Base-by-base conservation (phyloP, 1,284 basidiomycete genomes). In the Rhodotorula sp. region DNA sequence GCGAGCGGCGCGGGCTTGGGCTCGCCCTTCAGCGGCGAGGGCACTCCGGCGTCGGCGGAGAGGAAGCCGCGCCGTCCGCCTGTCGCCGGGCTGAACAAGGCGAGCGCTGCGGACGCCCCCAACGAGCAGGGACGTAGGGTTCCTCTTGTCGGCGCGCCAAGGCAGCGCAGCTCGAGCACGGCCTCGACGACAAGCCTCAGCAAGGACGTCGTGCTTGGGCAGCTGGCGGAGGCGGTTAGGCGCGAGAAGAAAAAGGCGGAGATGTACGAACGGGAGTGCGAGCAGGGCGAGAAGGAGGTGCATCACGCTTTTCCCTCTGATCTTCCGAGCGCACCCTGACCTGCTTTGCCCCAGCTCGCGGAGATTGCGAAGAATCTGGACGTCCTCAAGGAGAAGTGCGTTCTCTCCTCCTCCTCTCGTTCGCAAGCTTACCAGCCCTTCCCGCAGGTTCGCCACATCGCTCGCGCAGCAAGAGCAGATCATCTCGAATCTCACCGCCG, bases 331-430 rank as follows among this genome's bases (percentile, higher is more conserved):
- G 4, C 29, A 32, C 46, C 37, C 13, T 39, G 22, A 34, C 2
- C 10, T 8, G 29, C 7, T 0, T 19, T 21, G 12, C 2, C 53
- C 13, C 64, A 71, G 70, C 39, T 72, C 17, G 39, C 34, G 6
- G 70, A 72, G 63, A 69, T 72, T 15, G 56, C 44, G 2, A 32
- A 21, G 37, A 72, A 72, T 61, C 44, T 69, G 22, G 44, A 53
- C 2, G 60, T 72, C 10, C 51, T 72, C 50, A 53, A 54, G 25
- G 70, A 72, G 48, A 68, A 69, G 70, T 71, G 37, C 27, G 53
- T 44, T 15, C 17, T 6, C 21, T 37, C 15, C 22, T 19, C n/a
- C 17, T 1, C 19, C 36, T 2, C 7, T 1, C 44, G 17, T 0
- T 29, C 36, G 34, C 19, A 48, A 34, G 19, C 44, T 46, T 15